These are phyloP conservation scores for Colletotrichum tamarilloi DNA, from an alignment of 2,329 filamentous ascomycete genomes.

Conservation along the genomic window DNA sequence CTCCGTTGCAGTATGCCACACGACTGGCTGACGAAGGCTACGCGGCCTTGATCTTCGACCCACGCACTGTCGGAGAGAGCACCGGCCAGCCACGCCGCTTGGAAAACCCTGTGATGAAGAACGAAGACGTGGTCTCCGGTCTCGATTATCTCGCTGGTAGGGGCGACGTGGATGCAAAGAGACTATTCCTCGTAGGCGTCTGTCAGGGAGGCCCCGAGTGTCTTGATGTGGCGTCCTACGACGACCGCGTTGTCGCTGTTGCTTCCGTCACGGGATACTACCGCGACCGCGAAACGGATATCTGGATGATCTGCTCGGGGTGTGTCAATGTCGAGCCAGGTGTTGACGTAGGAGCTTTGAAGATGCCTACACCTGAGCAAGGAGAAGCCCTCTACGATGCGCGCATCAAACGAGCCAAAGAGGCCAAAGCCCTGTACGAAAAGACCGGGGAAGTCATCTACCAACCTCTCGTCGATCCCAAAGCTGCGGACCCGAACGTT, in stretches of 20 bases:
- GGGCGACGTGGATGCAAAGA: too few relatives aligned
- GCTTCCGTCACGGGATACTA: conserved; percentile 31
- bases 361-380: too few relatives aligned
- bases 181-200: conserved; percentile 41
- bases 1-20: conserved; percentile 43
- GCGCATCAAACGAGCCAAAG: conserved; percentile 32
- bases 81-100: conserved; percentile 42
- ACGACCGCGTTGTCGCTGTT: conserved; percentile 37
- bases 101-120: conserved; percentile 33
- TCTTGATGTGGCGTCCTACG: conserved; percentile 44
- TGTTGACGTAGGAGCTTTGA: too few relatives aligned
- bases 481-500: background rate
- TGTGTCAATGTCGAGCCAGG: too few relatives aligned
- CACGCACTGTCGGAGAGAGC: conserved; percentile 45
- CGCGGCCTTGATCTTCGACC: conserved; percentile 45
- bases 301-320: too few relatives aligned
- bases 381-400: too few relatives aligned
- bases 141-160: too few relatives aligned
- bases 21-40: conserved; percentile 46
- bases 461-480: background rate
- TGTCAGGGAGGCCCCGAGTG: conserved; percentile 44
- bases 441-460: too few relatives aligned
- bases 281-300: too few relatives aligned
- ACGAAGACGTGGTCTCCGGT: too few relatives aligned
- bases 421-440: too few relatives aligned